Base-by-base conservation (phyloP, 2,329 filamentous ascomycete genomes). In the Biscogniauxia sp. region DNA sequence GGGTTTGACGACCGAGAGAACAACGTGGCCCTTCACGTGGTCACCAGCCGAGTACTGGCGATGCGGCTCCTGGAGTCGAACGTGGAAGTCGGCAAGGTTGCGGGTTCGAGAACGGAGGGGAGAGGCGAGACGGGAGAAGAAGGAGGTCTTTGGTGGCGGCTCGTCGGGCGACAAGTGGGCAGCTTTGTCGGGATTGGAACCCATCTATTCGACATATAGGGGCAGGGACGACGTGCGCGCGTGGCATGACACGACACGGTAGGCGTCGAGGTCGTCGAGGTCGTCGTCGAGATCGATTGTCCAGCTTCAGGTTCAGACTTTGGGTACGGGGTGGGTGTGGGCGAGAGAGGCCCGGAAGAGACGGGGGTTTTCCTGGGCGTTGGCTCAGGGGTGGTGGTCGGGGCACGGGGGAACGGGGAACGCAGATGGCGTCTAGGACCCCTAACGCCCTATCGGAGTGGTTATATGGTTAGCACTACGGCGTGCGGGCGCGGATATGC, bases 31-130 rank as follows among this genome's bases (percentile, higher is more conserved):
- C 60, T 83, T 85, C 53, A 95, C 89, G 66, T 87, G 79, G 71
- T 94, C 91, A 62, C 91, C 91, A 3, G 90, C 89, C 25, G 80
- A 81, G 75, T 93, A 93, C 69, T 90, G 87, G 66, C 88, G 87
- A 75, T 93, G 88, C 13, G 91, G 91, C 72, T 94, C 90, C 72
- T 91, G 84, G 55, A 90, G 85, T 66, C 86, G 84, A 74, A 95
- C 87, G 75, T 91, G 86, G 77, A 93, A 95, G 72, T 94, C 91
- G 77, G 87, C 82, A 67, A 92, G 81, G 74, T 89, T 87, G 69
- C 90, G 88, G 23, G 77, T 79, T 60, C 81, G 79, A 61, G 79
- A 80, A 53, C 82, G 80, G 60, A 84, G 77, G 54, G 82, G 81
- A 53, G 83, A 75, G 59, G 77, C 76, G 64, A 86, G 75, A 58